These are phyloP conservation scores for Picochlorum sp. DNA, from an alignment of 139 green algal species.

Conservation along the genomic window DNA sequence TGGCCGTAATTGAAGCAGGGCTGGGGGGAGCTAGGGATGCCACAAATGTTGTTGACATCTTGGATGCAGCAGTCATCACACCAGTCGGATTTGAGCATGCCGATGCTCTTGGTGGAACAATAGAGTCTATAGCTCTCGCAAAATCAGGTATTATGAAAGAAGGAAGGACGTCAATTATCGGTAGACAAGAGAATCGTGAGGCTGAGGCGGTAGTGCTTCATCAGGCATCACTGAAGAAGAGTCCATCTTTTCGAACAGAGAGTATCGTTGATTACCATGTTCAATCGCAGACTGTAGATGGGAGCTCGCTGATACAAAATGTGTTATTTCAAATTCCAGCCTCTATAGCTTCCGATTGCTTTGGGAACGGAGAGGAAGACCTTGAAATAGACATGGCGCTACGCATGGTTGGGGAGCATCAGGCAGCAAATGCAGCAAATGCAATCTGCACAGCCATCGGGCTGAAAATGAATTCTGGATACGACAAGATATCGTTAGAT, in stretches of 20 bases:
- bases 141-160: conserved; percentile 75
- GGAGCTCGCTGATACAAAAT: not conserved
- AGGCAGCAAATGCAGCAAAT: conserved; percentile 55
- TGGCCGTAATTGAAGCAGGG: conserved; percentile 75
- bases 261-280: not conserved
- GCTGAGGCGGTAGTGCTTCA: conserved; percentile 29
- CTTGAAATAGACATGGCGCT: conserved; percentile 21
- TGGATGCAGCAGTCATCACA: conserved; percentile 31
- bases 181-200: conserved; percentile 38
- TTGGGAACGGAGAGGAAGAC: not conserved
- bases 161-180: conserved; percentile 51
- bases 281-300: not conserved
- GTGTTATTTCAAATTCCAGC: not conserved
- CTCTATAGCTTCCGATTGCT: not conserved
- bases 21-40: conserved; percentile 71
- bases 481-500: conserved; percentile 13
- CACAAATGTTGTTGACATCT: conserved; percentile 65
- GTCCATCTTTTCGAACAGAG: not conserved
- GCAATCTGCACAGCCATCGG: conserved; percentile 41
- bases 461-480: conserved; percentile 10
- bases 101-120: conserved; percentile 55
- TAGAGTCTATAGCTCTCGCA: conserved; percentile 53
- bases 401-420: conserved; percentile 52
- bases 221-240: conserved; percentile 4
- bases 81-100: conserved; percentile 55